Evolutionary conservation across 768 basidiomycete genomes (phyloP).

Genomic region (Suillus discolor): DNA sequence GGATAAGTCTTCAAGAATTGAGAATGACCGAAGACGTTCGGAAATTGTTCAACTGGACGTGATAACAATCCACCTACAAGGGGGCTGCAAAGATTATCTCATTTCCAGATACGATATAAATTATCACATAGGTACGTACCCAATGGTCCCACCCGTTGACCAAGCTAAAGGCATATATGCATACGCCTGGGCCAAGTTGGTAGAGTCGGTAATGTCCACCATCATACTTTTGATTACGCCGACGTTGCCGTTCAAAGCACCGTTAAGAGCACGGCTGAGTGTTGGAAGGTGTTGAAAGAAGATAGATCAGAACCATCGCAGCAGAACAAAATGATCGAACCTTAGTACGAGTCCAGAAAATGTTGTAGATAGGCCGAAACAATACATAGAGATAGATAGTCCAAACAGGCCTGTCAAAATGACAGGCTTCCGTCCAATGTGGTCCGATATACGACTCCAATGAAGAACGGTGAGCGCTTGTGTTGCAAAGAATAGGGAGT

Average conservation of each 20-base stretch:
- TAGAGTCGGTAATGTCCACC: constrained; percentile 71
- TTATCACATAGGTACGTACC: constrained; percentile 34
- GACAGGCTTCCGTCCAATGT: constrained; percentile 74
- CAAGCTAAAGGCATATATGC: constrained; percentile 63
- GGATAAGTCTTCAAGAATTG: constrained; percentile 67
- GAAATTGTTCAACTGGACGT: constrained; percentile 68
- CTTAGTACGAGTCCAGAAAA: constrained; percentile 65
- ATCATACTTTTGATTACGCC: constrained; percentile 77
- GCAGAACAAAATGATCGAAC: constrained; percentile 18
- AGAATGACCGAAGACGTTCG: constrained; percentile 51
- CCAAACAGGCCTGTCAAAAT: constrained; percentile 68
- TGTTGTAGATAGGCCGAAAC: constrained; percentile 73
- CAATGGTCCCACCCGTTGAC: constrained; percentile 45
- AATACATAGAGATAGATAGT: constrained; percentile 69
- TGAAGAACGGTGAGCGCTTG: constrained; percentile 73
- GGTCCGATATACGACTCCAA: constrained; percentile 75
- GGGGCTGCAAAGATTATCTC: constrained; percentile 44
- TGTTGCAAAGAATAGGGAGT: constrained; percentile 78
- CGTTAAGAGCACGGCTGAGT: constrained; percentile 63
- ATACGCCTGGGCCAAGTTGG: constrained; percentile 70
- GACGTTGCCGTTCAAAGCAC: constrained; percentile 70
- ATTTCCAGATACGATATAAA: background rate
- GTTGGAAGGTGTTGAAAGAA: constrained; percentile 6
- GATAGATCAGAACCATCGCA: constrained; percentile 2
- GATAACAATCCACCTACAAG: constrained; percentile 70